A percentile compares a stretch with the other conserved stretches of the same genome.
Conservation (phyloP, 169 alveolate genomes). For the Cryptosporidium sp. region DNA sequence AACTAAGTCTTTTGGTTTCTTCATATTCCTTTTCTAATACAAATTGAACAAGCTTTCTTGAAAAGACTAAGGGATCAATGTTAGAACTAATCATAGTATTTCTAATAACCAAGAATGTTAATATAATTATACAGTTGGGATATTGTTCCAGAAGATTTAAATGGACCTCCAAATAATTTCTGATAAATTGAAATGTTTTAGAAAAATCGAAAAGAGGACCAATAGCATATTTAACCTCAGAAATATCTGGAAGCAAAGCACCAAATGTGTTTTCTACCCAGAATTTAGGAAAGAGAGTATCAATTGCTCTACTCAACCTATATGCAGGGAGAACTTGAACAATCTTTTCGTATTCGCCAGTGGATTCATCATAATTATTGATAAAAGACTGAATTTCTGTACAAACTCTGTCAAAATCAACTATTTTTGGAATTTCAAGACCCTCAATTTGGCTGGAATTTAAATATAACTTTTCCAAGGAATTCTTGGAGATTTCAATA, state of each 20-base stretch:
- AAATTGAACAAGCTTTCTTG: constrained; percentile 23
- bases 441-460: neutral
- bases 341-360: neutral
- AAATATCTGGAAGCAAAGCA: constrained; percentile 24
- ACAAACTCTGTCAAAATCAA: neutral
- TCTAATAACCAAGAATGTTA: constrained; percentile 1
- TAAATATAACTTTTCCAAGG: neutral
- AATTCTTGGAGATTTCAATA: neutral
- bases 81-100: constrained; percentile 1
- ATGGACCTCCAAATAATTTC: constrained; percentile 18
- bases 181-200: constrained; percentile 7
- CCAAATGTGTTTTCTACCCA: constrained; percentile 47
- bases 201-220: constrained; percentile 23
- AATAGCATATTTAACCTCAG: constrained; percentile 14
- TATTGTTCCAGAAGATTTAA: constrained; percentile 1
- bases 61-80: constrained; percentile 19
- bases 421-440: constrained; percentile 5
- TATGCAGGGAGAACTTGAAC: constrained; percentile 24
- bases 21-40: constrained; percentile 26
- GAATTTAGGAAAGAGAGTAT: constrained; percentile 2
- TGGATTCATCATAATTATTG: neutral
- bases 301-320: constrained; percentile 16
- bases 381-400: neutral
- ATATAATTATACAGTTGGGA: constrained; percentile 12
- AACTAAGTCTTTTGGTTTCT: neutral